phyloP scores from a whole-genome alignment of 495 filamentous ascomycete genomes.

The Penicillium ucsense region DNA sequence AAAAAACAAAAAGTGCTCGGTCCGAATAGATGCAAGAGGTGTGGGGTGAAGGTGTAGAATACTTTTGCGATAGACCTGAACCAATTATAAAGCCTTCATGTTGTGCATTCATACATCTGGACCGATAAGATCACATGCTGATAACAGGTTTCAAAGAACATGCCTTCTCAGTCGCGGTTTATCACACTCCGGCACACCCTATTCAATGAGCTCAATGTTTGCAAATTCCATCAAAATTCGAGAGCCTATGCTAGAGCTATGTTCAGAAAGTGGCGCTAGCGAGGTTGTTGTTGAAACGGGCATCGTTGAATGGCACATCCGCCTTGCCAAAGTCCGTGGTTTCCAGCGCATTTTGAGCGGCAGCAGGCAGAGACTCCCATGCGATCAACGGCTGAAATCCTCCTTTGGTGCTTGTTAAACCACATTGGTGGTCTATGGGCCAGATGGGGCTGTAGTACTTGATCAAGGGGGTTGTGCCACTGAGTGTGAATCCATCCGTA shows the following conservation, averaged over 20 bases:
- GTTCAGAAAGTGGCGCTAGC: constrained; percentile 12
- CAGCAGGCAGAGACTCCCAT: constrained; percentile 39
- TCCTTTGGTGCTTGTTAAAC: constrained; percentile 34
- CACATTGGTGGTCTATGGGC: constrained; percentile 40
- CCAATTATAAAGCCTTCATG: too few relatives aligned
- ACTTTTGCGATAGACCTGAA: too few relatives aligned
- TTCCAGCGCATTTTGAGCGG: constrained; percentile 11
- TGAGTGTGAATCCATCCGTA: constrained; percentile 27
- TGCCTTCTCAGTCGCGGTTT: too few relatives aligned
- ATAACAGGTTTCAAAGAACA: background rate
- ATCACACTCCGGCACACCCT: too few relatives aligned
- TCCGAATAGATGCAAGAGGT: constrained; percentile 5
- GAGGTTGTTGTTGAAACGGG: constrained; percentile 7
- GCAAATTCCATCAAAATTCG: background rate
- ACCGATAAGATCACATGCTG: background rate
- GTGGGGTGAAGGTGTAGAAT: background rate
- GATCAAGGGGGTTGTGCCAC: constrained; percentile 33
- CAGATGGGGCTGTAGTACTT: constrained; percentile 34
- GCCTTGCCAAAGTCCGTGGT: constrained; percentile 16
- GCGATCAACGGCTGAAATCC: constrained; percentile 44
- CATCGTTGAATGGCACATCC: constrained; percentile 15
- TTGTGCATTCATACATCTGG: background rate
- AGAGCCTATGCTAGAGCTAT: background rate
- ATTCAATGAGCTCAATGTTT: too few relatives aligned
- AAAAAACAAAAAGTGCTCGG: constrained; percentile 33